phyloP scores from a whole-genome alignment of 352 stramenopile genomes.

The Pythium guiyangense region DNA sequence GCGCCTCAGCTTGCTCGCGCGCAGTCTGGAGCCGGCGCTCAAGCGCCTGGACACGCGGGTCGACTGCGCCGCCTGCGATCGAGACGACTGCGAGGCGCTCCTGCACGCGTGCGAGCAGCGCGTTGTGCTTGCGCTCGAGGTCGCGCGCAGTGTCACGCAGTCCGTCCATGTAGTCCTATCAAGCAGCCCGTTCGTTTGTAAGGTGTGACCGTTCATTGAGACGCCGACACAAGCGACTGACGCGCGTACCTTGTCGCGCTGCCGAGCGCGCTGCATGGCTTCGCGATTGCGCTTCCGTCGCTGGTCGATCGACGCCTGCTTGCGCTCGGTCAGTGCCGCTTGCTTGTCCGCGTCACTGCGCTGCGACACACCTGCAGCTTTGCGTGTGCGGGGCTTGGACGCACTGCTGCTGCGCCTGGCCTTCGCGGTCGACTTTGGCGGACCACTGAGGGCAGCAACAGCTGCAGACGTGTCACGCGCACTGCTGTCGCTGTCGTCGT shows the following conservation, averaged over 20 bases:
- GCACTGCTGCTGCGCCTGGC: too few relatives aligned
- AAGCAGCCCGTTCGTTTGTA: too few relatives aligned
- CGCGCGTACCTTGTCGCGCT: conserved; percentile 30
- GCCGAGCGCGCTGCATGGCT: conserved; percentile 51
- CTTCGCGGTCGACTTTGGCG: too few relatives aligned
- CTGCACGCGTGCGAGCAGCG: conserved; percentile 33
- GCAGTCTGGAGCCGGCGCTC: conserved; percentile 28
- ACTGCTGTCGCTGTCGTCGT: too few relatives aligned
- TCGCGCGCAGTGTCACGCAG: conserved; percentile 25
- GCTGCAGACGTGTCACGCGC: too few relatives aligned
- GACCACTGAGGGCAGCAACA: too few relatives aligned
- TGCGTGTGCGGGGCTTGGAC: not conserved
- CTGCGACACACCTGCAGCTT: not conserved
- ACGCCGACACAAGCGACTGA: not conserved
- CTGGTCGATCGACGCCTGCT: conserved; percentile 34
- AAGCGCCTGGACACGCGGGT: conserved; percentile 17
- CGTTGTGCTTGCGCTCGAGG: conserved; percentile 30
- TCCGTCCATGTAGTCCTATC: conserved; percentile 39
- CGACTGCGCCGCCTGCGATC: conserved; percentile 1
- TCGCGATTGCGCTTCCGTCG: conserved; percentile 52
- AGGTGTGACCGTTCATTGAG: not conserved
- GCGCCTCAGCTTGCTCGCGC: conserved; percentile 20
- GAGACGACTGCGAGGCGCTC: conserved; percentile 20
- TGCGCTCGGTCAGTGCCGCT: conserved; percentile 7
- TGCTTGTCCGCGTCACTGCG: not conserved